Percentiles rank a stretch among this genome's conserved stretches.
phyloP scores from a whole-genome alignment of 2,329 filamentous ascomycete genomes.

The Ophiosphaerella korrae region DNA sequence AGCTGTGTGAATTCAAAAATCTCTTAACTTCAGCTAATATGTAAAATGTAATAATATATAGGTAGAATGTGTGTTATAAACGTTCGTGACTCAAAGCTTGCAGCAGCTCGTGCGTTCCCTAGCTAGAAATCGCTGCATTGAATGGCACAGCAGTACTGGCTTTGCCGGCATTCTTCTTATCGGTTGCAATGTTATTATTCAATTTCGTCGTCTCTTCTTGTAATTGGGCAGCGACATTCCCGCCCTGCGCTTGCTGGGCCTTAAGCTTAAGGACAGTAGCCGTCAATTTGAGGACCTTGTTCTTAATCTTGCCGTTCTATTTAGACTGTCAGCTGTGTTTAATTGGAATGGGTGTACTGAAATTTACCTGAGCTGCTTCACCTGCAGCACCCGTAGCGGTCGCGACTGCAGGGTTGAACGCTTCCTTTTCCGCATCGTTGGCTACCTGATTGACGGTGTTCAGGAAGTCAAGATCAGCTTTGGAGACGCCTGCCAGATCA shows the following conservation, averaged over 20 bases:
- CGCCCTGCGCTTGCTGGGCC: conserved; percentile 60
- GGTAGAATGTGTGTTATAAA: too few species aligned
- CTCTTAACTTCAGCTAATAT: too few species aligned
- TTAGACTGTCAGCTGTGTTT: not conserved
- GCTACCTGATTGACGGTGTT: conserved; percentile 59
- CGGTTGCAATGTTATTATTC: conserved; percentile 58
- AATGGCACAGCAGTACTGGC: conserved; percentile 43
- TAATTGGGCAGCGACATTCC: conserved; percentile 53
- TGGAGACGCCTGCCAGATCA: conserved; percentile 55
- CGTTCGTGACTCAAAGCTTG: too few species aligned
- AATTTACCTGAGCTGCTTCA: conserved; percentile 48
- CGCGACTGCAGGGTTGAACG: conserved; percentile 60
- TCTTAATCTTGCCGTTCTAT: conserved; percentile 64
- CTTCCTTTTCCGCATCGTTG: conserved; percentile 59
- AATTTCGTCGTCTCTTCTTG: conserved; percentile 58
- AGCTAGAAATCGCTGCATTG: conserved; percentile 31
- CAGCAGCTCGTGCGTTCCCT: not conserved
- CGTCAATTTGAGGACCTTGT: conserved; percentile 64
- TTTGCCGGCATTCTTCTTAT: conserved; percentile 56
- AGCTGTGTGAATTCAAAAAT: too few species aligned
- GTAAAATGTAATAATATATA: too few species aligned
- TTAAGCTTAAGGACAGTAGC: conserved; percentile 58
- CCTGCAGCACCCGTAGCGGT: conserved; percentile 52
- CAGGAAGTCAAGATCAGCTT: conserved; percentile 58
- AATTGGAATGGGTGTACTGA: not conserved